A percentile compares a stretch with the other conserved stretches of the same genome.
Conservation (phyloP, 225 moss, liverwort and hornwort genomes). For the Thuidium tamariscinum region DNA sequence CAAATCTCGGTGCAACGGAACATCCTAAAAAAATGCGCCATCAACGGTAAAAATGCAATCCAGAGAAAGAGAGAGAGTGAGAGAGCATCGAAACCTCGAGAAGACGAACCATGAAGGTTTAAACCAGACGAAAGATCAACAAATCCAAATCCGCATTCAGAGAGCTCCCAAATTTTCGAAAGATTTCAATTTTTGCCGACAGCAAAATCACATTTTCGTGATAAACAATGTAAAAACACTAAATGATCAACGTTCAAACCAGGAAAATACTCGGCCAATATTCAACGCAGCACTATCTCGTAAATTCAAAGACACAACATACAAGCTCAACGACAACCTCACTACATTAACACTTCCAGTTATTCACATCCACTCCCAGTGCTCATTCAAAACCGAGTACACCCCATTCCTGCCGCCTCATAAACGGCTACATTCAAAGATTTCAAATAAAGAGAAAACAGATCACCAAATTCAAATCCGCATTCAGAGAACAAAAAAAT, state of each 20-base stretch:
- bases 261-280: not conserved
- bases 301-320: not conserved
- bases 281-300: too few species aligned
- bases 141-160: not conserved
- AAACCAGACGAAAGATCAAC: not conserved
- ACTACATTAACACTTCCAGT: not conserved
- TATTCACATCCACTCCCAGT: not conserved
- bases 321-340: not conserved
- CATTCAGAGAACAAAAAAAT: not conserved
- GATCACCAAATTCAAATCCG: not conserved
- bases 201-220: not conserved
- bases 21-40: too few species aligned
- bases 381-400: not conserved
- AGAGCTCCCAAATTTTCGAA: not conserved
- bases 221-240: too few species aligned
- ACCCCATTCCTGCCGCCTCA: not conserved
- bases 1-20: not conserved
- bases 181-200: not conserved
- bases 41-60: not conserved
- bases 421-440: not conserved
- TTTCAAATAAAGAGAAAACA: not conserved
- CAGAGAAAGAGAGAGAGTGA: not conserved
- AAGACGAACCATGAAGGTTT: not conserved
- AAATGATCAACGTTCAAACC: not conserved
- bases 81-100: not conserved